Evolutionary conservation across 1,284 basidiomycete genomes (phyloP).

Genomic region (Ganoderma resinaceum): DNA sequence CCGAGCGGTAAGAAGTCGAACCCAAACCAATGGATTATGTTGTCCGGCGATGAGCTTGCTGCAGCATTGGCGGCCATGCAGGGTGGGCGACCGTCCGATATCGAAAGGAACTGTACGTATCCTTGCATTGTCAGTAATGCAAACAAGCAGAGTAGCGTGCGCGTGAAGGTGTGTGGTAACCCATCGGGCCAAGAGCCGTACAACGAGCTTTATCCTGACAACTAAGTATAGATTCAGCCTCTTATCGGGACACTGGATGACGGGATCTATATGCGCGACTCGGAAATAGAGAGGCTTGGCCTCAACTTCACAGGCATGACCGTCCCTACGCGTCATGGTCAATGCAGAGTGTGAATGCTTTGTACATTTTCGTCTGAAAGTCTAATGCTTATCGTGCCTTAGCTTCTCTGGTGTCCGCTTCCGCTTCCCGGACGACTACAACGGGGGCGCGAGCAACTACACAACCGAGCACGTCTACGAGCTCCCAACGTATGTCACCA

Average conservation of each 20-base stretch:
- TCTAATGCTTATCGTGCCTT: not conserved
- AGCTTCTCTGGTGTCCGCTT: slow-evolving; percentile 1
- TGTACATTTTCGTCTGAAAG: not conserved
- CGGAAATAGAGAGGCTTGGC: not conserved
- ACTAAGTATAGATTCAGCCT: not conserved
- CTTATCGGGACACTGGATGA: not conserved
- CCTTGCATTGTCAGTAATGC: not conserved
- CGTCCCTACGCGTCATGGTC: not conserved
- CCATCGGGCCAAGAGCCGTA: not conserved
- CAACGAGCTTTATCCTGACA: not conserved
- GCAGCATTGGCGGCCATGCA: not conserved
- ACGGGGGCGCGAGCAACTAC: not conserved
- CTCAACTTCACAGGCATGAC: slow-evolving; percentile 1
- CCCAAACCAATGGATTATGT: slow-evolving; percentile 1
- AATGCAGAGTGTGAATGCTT: not conserved
- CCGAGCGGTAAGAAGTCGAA: not conserved
- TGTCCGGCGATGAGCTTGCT: not conserved
- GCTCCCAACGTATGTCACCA: not conserved
- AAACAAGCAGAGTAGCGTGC: not conserved
- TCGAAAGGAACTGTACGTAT: not conserved
- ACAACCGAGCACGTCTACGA: not conserved
- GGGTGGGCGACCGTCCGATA: not conserved
- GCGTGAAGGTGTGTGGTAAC: not conserved
- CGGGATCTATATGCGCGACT: slow-evolving; percentile 1
- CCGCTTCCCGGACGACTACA: slow-evolving; percentile 1